Base-by-base conservation (phyloP, 441 rosid species). In the Corymbia citriodora region DNA sequence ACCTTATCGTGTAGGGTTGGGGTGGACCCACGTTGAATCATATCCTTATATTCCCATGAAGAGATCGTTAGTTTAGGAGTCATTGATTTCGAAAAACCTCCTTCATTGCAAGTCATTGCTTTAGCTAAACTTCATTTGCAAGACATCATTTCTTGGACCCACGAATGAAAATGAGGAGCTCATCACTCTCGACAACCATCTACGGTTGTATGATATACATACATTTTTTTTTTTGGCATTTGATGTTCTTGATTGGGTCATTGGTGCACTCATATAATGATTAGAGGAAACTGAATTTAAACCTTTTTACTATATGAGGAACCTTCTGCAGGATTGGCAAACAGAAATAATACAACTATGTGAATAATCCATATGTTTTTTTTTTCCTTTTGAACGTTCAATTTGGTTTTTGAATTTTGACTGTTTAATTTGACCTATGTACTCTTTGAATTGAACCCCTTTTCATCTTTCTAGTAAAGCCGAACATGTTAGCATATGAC, bases 351-450 rank as follows among this genome's bases (percentile, higher is more conserved):
- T 11, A 0, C 49, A 36, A 18, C 82, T 10, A 18, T 36, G 49
- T 6, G 25, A 19, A 36, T 72, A 72, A 19, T 48, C 48, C 25
- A 33, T 33, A 23, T 70, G 72, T n/a, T 0, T n/a, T n/a, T 2
- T 1, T 31, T 16, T 17, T 4, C 0, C 5, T 2, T 2, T 3
- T 13, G 2, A 5, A 0, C 2, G 0, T 3, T 36, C 2, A 0
- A 2, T 72, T 18, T 33, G 81, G 5, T 72, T 72, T 15, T 72
- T 1, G 4, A 18, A 72, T 74, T 40, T 74, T 40, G 52, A 74
- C 6, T 40, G 3, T 40, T 40, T 74, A 40, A 74, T 74, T 6
- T 6, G 10, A 21, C 23, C 10, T 6, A 0, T 1, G 17, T 14
- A 10, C 1, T 40, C n/a, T 40, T 40, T 12, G 50, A 36, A 21